Conservation (phyloP, 1,284 basidiomycete species). For the Hypsizygus ulmarius region DNA sequence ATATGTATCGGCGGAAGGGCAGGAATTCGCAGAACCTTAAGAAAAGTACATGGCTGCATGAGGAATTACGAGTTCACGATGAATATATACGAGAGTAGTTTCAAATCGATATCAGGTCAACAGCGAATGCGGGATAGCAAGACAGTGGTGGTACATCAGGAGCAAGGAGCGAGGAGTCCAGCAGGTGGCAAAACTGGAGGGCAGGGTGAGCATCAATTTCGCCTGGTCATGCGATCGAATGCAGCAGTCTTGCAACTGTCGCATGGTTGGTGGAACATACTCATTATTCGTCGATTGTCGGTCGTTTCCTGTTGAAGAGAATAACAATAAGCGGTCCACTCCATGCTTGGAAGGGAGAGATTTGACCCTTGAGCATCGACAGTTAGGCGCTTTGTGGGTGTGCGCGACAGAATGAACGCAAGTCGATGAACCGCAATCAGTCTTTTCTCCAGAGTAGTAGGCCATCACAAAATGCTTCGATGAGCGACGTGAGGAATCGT, state of each 20-base stretch:
- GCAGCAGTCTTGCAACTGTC: slow-evolving; percentile 36
- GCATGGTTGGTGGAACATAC: slow-evolving; percentile 41
- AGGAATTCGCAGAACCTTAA: too few relatives aligned
- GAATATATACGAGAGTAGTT: too few relatives aligned
- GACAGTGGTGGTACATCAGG: too few relatives aligned
- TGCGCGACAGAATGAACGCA: slow-evolving; percentile 36
- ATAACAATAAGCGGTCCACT: neutral
- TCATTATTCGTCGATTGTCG: slow-evolving; percentile 36
- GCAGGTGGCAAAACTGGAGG: neutral
- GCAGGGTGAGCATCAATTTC: slow-evolving; percentile 7
- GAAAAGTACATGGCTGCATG: too few relatives aligned
- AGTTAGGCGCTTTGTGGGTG: slow-evolving; percentile 36
- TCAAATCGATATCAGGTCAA: too few relatives aligned
- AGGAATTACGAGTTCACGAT: too few relatives aligned
- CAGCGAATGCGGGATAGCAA: too few relatives aligned
- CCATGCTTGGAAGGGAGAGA: neutral
- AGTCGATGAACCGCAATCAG: slow-evolving; percentile 30
- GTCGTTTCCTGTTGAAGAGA: slow-evolving; percentile 22
- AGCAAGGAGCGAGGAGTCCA: neutral
- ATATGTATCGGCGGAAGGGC: too few relatives aligned
- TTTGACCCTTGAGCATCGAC: slow-evolving; percentile 34
- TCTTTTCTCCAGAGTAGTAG: slow-evolving; percentile 36
- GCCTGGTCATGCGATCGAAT: slow-evolving; percentile 29
- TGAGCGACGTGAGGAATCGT: slow-evolving; percentile 1
- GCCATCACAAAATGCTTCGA: slow-evolving; percentile 55